Conservation (phyloP, 176 grass and related monocot genomes). For the Dendrocalamus sinicus region DNA sequence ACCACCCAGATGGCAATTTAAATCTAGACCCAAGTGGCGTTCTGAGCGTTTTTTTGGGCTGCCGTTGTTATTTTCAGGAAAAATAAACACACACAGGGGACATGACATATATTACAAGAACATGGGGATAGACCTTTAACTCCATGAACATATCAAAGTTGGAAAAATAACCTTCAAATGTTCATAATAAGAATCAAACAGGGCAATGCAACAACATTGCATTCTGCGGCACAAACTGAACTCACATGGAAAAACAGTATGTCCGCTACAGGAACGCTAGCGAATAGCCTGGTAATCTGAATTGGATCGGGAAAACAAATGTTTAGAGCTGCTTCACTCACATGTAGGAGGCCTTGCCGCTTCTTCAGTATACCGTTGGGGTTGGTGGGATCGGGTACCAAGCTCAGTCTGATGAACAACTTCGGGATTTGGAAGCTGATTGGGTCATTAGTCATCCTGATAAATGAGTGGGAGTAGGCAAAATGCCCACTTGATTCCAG, state of each 20-base stretch:
- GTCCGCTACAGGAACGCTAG: conserved; percentile 4
- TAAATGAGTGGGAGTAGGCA: conserved; percentile 31
- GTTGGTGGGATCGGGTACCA: conserved; percentile 11
- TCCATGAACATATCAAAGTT: background rate
- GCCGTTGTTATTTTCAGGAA: background rate
- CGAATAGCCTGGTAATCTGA: conserved; percentile 13
- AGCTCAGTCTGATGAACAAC: conserved; percentile 27
- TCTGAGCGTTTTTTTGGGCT: background rate
- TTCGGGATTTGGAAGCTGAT: background rate
- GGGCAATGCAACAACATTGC: background rate
- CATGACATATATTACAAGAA: background rate
- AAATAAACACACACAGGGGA: background rate
- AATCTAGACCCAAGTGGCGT: background rate
- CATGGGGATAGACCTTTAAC: background rate
- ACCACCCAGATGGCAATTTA: too few relatives aligned
- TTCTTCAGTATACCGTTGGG: background rate
- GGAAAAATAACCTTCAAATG: background rate
- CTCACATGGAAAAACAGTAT: background rate
- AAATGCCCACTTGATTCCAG: conserved; percentile 32
- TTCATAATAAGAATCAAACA: background rate
- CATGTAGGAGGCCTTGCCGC: background rate
- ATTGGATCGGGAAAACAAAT: conserved; percentile 23
- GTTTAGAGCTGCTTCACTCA: conserved; percentile 25
- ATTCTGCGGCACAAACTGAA: background rate
- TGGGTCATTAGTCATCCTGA: conserved; percentile 41